Percentiles rank a stretch among this genome's conserved stretches.
These are phyloP conservation scores for Aureobasidium namibiae DNA, from an alignment of 2,329 filamentous ascomycete species.

Conservation along the genomic window DNA sequence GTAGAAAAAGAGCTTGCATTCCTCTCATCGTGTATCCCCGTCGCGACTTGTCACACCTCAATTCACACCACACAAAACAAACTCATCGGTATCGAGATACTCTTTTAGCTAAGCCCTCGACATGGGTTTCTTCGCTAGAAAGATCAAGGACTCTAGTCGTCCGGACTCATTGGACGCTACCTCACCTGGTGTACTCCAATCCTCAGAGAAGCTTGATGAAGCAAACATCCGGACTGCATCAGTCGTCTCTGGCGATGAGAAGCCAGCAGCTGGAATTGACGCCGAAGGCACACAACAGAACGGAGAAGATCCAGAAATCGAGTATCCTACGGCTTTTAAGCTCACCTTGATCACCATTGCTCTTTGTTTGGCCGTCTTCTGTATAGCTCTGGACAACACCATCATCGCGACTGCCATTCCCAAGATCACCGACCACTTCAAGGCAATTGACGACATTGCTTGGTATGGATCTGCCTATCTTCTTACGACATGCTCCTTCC, in stretches of 20 bases:
- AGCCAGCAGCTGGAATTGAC: background rate
- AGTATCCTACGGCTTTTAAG: slow-evolving; percentile 29
- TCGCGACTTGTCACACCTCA: background rate
- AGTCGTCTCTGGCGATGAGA: background rate
- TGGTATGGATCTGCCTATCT: slow-evolving; percentile 32
- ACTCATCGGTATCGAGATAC: background rate
- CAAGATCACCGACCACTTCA: slow-evolving; percentile 19
- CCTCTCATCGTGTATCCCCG: background rate
- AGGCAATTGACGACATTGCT: slow-evolving; percentile 19
- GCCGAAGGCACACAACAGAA: background rate
- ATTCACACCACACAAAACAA: background rate
- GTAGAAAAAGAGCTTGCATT: slow-evolving; percentile 7
- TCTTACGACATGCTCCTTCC: slow-evolving; percentile 31
- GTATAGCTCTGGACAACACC: slow-evolving; percentile 24
- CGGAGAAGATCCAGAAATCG: slow-evolving; percentile 20
- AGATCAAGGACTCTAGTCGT: background rate
- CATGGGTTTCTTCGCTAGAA: slow-evolving; percentile 9
- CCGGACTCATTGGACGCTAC: background rate
- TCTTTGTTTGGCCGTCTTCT: slow-evolving; percentile 29
- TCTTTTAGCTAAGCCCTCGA: background rate
- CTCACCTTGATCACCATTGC: slow-evolving; percentile 29
- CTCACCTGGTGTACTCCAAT: background rate
- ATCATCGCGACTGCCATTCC: slow-evolving; percentile 28
- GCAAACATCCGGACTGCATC: background rate
- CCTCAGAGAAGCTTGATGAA: slow-evolving; percentile 1